A percentile compares a stretch with the other conserved stretches of the same genome.
phyloP scores from a whole-genome alignment of 495 filamentous ascomycete genomes.

The Podospora appendiculata region DNA sequence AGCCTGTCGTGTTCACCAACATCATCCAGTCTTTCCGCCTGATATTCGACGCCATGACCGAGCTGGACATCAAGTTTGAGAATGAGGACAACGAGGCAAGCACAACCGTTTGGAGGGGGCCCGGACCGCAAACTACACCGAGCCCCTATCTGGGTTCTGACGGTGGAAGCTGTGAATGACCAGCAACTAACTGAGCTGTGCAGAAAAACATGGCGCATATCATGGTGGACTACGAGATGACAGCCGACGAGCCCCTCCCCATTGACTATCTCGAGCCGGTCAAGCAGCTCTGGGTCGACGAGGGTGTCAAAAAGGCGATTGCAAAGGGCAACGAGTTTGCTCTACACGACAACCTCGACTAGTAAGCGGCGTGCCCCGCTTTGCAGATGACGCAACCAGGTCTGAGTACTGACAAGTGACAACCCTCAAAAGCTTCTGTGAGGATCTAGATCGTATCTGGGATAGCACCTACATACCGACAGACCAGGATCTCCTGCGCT shows the following conservation, averaged over 20 bases:
- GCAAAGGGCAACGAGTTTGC: slow-evolving; percentile 92
- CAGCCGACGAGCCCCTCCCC: slow-evolving; percentile 65
- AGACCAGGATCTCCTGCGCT: slow-evolving; percentile 92
- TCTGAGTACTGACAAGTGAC: neutral
- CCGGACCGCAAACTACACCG: too few species aligned
- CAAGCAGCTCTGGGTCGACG: slow-evolving; percentile 76
- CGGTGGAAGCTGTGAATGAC: too few species aligned
- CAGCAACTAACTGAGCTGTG: neutral
- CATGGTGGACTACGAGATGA: slow-evolving; percentile 64
- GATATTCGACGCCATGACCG: slow-evolving; percentile 88
- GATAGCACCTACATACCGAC: slow-evolving; percentile 83
- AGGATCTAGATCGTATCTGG: slow-evolving; percentile 83
- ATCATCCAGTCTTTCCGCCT: slow-evolving; percentile 82
- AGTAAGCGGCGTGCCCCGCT: slow-evolving; percentile 50
- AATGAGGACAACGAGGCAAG: slow-evolving; percentile 71
- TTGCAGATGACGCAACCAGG: neutral
- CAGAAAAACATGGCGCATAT: slow-evolving; percentile 48
- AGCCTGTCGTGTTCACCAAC: slow-evolving; percentile 91
- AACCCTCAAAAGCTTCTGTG: slow-evolving; percentile 65
- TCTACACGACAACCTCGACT: slow-evolving; percentile 87
- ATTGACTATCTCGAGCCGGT: slow-evolving; percentile 65
- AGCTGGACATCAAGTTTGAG: slow-evolving; percentile 69
- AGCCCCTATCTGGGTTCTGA: too few species aligned
- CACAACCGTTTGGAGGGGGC: neutral
- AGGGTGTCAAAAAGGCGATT: slow-evolving; percentile 77